A percentile compares a stretch with the other conserved stretches of the same genome.
phyloP scores from a whole-genome alignment of 2,329 filamentous ascomycete species.

The Simplicillium sp. region DNA sequence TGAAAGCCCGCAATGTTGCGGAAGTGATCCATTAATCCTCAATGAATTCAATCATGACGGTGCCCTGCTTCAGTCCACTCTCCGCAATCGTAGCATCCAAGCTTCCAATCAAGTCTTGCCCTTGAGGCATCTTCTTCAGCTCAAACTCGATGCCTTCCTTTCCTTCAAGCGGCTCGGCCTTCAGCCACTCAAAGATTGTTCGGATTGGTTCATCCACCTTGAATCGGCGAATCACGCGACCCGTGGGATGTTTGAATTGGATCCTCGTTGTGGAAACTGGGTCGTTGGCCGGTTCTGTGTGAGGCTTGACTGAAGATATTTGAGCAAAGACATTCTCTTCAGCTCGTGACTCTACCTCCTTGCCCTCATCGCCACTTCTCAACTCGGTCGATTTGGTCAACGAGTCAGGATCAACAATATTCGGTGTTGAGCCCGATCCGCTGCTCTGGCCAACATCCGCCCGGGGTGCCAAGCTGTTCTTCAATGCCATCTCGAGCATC shows the following conservation, averaged over 20 bases:
- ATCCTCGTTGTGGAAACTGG: constrained; percentile 73
- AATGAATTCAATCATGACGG: constrained; percentile 88
- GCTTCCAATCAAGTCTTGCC: constrained; percentile 71
- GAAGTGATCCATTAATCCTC: constrained; percentile 33
- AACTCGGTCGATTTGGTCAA: constrained; percentile 60
- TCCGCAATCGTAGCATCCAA: constrained; percentile 69
- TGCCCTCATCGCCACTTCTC: constrained; percentile 38
- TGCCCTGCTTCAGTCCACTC: constrained; percentile 82
- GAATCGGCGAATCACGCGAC: constrained; percentile 84
- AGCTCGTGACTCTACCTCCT: constrained; percentile 27
- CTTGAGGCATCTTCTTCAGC: constrained; percentile 67
- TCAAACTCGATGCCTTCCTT: constrained; percentile 76
- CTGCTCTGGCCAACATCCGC: constrained; percentile 18
- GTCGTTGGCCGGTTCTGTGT: constrained; percentile 66
- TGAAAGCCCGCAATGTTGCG: no score
- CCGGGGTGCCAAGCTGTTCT: constrained; percentile 67
- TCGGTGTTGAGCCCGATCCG: constrained; percentile 31
- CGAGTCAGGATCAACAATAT: constrained; percentile 74
- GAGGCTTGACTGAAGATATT: constrained; percentile 65
- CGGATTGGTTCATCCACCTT: constrained; percentile 64
- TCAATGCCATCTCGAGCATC: constrained; percentile 88
- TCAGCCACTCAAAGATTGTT: constrained; percentile 93
- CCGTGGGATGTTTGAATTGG: constrained; percentile 80
- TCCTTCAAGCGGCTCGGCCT: constrained; percentile 74
- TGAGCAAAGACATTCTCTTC: constrained; percentile 47